A percentile compares a stretch with the other conserved stretches of the same genome.
These are phyloP conservation scores for Plasmodium cynomolgi DNA, from an alignment of 169 alveolate genomes.

Conservation along the genomic window DNA sequence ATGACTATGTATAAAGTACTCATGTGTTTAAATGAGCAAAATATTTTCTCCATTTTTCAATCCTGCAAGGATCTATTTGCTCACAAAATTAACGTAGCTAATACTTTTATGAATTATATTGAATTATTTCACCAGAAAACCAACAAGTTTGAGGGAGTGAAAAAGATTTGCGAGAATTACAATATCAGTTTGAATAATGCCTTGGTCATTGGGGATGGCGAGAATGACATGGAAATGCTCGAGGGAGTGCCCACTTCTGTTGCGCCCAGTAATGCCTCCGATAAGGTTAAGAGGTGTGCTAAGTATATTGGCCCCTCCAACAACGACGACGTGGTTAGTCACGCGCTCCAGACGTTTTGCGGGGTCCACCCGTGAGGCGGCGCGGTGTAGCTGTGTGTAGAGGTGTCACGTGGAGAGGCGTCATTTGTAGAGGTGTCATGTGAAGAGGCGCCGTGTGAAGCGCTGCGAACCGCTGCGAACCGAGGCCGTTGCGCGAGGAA, in stretches of 20 bases:
- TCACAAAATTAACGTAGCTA: constrained; percentile 76
- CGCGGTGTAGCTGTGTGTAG: not conserved
- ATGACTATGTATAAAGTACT: constrained; percentile 59
- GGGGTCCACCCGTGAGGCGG: constrained; percentile 17
- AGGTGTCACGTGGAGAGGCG: not conserved
- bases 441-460: not conserved
- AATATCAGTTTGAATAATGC: constrained; percentile 76
- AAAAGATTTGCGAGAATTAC: constrained; percentile 77
- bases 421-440: too few relatives aligned
- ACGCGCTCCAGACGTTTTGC: constrained; percentile 73
- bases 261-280: constrained; percentile 81
- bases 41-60: constrained; percentile 65
- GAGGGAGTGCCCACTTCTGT: constrained; percentile 78
- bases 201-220: constrained; percentile 87
- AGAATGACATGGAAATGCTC: constrained; percentile 85
- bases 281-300: constrained; percentile 82
- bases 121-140: constrained; percentile 79
- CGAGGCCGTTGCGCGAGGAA: not conserved
- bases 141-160: constrained; percentile 84
- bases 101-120: constrained; percentile 77
- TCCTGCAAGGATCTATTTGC: constrained; percentile 75
- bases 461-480: not conserved
- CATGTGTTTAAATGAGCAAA: constrained; percentile 72
- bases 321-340: constrained; percentile 75
- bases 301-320: constrained; percentile 75